Evolutionary conservation across 2,329 filamentous ascomycete genomes (phyloP).

Genomic region (Didymella lethalis): DNA sequence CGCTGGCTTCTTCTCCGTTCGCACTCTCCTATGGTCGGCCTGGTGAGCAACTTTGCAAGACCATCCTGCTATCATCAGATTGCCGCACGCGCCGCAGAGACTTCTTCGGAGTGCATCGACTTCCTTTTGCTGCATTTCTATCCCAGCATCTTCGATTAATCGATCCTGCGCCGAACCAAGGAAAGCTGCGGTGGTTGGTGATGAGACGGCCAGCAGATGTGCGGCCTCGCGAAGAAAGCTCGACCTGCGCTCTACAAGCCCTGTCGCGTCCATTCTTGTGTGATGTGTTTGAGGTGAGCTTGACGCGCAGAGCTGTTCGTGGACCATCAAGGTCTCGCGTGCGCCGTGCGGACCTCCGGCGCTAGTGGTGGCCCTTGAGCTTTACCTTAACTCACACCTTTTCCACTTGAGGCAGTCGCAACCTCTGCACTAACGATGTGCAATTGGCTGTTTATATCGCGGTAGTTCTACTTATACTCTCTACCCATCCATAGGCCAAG

Average conservation of each 20-base stretch:
- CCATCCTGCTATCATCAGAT: conserved; percentile 48
- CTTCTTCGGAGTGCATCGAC: conserved; percentile 41
- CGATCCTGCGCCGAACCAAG: conserved; percentile 41
- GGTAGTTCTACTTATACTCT: neutral
- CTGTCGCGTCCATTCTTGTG: conserved; percentile 31
- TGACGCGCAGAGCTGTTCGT: conserved; percentile 22
- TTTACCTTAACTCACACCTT: conserved; percentile 11
- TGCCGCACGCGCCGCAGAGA: conserved; percentile 51
- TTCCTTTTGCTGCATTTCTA: conserved; percentile 39
- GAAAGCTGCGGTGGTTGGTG: conserved; percentile 46
- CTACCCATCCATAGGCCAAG: neutral
- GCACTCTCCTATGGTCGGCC: neutral
- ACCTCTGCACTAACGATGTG: conserved; percentile 1
- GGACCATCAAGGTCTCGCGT: conserved; percentile 22
- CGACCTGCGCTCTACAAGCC: conserved; percentile 33
- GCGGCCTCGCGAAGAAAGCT: conserved; percentile 48
- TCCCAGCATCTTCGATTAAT: conserved; percentile 40
- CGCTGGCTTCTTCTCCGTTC: conserved; percentile 15
- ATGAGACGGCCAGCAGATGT: conserved; percentile 38
- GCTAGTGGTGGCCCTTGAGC: conserved; percentile 34
- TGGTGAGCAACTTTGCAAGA: conserved; percentile 38
- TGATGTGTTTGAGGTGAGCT: conserved; percentile 13
- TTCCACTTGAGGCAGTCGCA: conserved; percentile 2
- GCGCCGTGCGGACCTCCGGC: conserved; percentile 30
- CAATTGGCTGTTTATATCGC: neutral